Conservation (phyloP, 768 basidiomycete species). For the Lyophyllum decastes region DNA sequence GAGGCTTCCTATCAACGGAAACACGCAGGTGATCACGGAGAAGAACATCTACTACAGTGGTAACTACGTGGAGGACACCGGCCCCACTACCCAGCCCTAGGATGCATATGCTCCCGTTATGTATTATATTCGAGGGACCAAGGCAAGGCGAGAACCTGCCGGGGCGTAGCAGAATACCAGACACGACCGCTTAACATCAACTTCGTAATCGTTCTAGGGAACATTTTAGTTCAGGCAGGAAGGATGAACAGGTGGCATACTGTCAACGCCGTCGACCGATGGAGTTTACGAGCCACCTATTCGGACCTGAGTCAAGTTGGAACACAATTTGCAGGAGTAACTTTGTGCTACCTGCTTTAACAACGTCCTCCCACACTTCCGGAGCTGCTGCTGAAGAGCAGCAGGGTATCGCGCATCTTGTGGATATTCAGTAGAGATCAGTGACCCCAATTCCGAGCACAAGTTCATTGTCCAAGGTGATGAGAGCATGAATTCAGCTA, state of each 20-base stretch:
- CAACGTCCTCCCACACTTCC: conserved; percentile 22
- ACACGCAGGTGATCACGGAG: neutral
- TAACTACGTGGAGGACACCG: conserved; percentile 3
- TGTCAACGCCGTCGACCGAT: neutral
- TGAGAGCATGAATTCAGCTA: conserved; percentile 28
- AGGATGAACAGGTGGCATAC: neutral
- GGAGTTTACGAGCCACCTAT: neutral
- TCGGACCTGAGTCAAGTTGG: neutral
- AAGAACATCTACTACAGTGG: conserved; percentile 3
- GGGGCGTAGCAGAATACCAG: conserved; percentile 12
- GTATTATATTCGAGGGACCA: conserved; percentile 6
- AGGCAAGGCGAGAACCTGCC: conserved; percentile 12
- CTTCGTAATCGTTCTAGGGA: conserved; percentile 3
- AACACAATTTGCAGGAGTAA: neutral
- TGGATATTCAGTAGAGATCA: conserved; percentile 20
- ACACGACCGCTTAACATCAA: neutral
- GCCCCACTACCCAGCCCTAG: neutral
- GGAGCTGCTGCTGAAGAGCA: conserved; percentile 33
- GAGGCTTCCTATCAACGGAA: conserved; percentile 2
- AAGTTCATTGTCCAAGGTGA: conserved; percentile 58
- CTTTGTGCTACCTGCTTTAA: conserved; percentile 26
- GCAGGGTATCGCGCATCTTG: conserved; percentile 22
- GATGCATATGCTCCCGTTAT: neutral
- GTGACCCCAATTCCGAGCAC: conserved; percentile 33
- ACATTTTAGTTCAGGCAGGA: neutral